Percentiles rank a stretch among this genome's conserved stretches.
These are phyloP conservation scores for Xerocomus potaroensis DNA, from an alignment of 768 basidiomycete species.

Conservation along the genomic window DNA sequence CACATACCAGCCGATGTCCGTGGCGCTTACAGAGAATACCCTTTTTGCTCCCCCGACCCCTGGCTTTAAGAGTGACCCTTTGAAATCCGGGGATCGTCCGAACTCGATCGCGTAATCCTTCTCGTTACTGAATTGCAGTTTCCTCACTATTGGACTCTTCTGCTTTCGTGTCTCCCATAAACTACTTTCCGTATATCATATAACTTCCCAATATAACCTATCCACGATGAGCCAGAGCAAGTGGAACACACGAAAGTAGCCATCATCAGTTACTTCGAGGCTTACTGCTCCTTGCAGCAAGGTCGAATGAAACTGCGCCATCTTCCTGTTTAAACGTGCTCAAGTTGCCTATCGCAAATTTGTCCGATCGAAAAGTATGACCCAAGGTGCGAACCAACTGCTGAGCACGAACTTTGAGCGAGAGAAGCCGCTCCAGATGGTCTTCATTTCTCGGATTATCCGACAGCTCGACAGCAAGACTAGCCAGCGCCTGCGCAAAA, in stretches of 20 bases:
- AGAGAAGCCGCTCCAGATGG: constrained; percentile 17
- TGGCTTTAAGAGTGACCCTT: constrained; percentile 42
- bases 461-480: constrained; percentile 36
- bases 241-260: constrained; percentile 4
- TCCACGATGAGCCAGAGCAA: background rate
- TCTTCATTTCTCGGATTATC: constrained; percentile 16
- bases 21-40: constrained; percentile 44
- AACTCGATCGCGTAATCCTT: constrained; percentile 36
- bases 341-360: constrained; percentile 24
- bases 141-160: constrained; percentile 10
- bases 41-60: constrained; percentile 53
- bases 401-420: constrained; percentile 18
- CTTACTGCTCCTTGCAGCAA: constrained; percentile 27
- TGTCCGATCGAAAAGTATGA: constrained; percentile 16
- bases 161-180: background rate
- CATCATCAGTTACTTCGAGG: constrained; percentile 20
- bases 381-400: constrained; percentile 12
- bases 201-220: constrained; percentile 7
- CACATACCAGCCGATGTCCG: constrained; percentile 69
- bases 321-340: constrained; percentile 25
- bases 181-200: constrained; percentile 7
- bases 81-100: constrained; percentile 36
- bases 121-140: background rate
- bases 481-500: constrained; percentile 43
- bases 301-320: constrained; percentile 26